A percentile compares a stretch with the other conserved stretches of the same genome.
phyloP scores from a whole-genome alignment of 73 alveolate species.

The Tetrahymena elliotti region DNA sequence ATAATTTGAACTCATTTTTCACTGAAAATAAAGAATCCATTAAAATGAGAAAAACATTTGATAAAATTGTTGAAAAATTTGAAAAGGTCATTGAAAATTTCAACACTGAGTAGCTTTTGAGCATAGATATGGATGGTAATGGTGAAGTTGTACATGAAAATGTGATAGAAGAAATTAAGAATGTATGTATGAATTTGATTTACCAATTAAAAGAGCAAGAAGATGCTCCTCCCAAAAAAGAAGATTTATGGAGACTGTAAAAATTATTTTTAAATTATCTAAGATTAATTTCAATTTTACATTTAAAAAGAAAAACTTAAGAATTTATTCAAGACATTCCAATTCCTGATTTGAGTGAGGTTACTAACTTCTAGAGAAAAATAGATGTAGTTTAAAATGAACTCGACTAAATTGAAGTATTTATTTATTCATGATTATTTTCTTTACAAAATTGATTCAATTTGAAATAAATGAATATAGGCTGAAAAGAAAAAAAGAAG shows the following conservation, averaged over 20 bases:
- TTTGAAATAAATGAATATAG: not conserved
- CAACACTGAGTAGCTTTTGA: not conserved
- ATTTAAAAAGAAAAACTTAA: not conserved
- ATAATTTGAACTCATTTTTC: slow-evolving; percentile 10
- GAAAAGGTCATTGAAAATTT: slow-evolving; percentile 14
- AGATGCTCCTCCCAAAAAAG: slow-evolving; percentile 28
- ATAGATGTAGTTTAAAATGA: slow-evolving; percentile 20
- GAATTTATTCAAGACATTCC: not conserved
- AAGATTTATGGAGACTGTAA: slow-evolving; percentile 16
- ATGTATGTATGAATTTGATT: slow-evolving; percentile 15
- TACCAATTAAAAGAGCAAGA: slow-evolving; percentile 18
- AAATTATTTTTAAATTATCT: not conserved
- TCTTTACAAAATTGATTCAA: not conserved
- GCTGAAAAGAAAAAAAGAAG: slow-evolving; percentile 7
- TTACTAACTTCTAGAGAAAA: slow-evolving; percentile 27
- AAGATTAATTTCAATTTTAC: not conserved
- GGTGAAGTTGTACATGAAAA: slow-evolving; percentile 35
- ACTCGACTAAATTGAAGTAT: slow-evolving; percentile 22
- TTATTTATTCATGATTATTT: not conserved
- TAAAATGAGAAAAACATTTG: slow-evolving; percentile 23
- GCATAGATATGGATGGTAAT: slow-evolving; percentile 24
- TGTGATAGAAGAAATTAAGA: slow-evolving; percentile 20
- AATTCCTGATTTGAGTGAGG: not conserved
- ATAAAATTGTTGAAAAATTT: slow-evolving; percentile 12
- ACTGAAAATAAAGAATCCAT: slow-evolving; percentile 17